Conservation (phyloP, 805 yeast genomes). For the Candida andamanensis region DNA sequence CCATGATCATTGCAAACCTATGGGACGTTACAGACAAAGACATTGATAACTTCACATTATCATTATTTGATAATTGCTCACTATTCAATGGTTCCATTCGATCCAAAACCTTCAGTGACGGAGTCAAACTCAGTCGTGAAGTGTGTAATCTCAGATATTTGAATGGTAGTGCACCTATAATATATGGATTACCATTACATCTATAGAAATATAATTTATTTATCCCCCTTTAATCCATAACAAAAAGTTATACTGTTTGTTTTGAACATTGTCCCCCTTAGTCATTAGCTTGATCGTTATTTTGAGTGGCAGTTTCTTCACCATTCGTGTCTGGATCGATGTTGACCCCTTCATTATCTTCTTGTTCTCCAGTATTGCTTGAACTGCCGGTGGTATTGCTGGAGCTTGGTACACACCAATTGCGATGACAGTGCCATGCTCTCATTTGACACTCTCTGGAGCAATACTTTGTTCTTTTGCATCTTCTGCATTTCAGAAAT, state of each 20-base stretch:
- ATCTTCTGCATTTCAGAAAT: slow-evolving; percentile 90
- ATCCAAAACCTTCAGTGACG: slow-evolving; percentile 41
- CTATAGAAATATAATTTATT: slow-evolving; percentile 1
- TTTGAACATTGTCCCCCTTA: too few relatives aligned
- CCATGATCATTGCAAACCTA: slow-evolving; percentile 75
- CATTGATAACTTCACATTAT: slow-evolving; percentile 69
- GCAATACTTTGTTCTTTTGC: slow-evolving; percentile 93
- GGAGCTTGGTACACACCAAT: slow-evolving; percentile 74
- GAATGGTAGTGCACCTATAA: slow-evolving; percentile 90
- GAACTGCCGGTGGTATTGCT: slow-evolving; percentile 14
- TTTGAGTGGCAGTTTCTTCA: background rate
- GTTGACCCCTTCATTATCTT: slow-evolving; percentile 2
- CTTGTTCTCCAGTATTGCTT: background rate
- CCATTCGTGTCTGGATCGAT: background rate
- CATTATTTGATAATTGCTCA: slow-evolving; percentile 65
- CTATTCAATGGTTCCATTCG: slow-evolving; percentile 23
- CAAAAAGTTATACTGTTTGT: too few relatives aligned
- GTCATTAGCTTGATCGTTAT: background rate
- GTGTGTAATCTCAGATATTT: slow-evolving; percentile 65
- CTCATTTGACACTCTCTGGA: slow-evolving; percentile 85
- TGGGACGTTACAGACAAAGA: slow-evolving; percentile 99
- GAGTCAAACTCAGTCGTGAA: slow-evolving; percentile 59
- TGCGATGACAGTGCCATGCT: slow-evolving; percentile 90
- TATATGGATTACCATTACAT: slow-evolving; percentile 76
- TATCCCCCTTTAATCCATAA: too few relatives aligned